Base-by-base conservation (phyloP, 345 rosid species). In the Pistacia integerrima region DNA sequence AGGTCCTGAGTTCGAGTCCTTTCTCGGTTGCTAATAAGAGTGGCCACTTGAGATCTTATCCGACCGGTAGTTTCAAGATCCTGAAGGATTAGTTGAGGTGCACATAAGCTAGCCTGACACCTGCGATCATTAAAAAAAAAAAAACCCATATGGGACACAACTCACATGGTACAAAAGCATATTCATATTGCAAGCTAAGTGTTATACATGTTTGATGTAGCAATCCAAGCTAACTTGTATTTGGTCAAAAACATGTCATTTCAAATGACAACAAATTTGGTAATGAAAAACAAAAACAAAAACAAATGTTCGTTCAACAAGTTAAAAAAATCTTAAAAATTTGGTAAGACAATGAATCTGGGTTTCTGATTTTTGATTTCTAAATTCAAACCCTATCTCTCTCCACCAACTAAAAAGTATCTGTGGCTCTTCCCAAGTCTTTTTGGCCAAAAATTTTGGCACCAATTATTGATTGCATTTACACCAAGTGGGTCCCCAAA, bases 361-460 rank as follows among this genome's bases (percentile, higher is more conserved):
- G 66, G 75, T 54, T 41, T 41, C 6, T 41, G 1, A 41, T 41
- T 41, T 72, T n/a, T 8, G 41, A 54, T 58, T 14, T 36, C n/a
- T 55, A 56, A 11, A 75, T 17, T 67, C 46, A 76, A 58, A 68
- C 46, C 1, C 33, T 30, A 56, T 28, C 14, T 49, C 11, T 38
- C 54, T 77, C 70, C 64, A 77, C 64, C 75, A 4, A 64, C 74
- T 36, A 60, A 5, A 55, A 58, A 75, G 38, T 38, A 12, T 25
- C 6, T 13, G 64, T 63, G 70, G 74, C 74, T 72, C 61, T 67
- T 71, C 52, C 74, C 22, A 76, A 76, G 48, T 67, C 65, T 58
- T 71, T 46, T 8, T 63, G 69, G 16, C 70, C 64, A 69, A 67
- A 79, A 61, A 49, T 60, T 67, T 79, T 74, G 82, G 82, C 67